Percentiles rank a stretch among this genome's conserved stretches.
phyloP scores from a whole-genome alignment of 1,284 basidiomycete genomes.

The Anthracocystis panici-leucophaei region DNA sequence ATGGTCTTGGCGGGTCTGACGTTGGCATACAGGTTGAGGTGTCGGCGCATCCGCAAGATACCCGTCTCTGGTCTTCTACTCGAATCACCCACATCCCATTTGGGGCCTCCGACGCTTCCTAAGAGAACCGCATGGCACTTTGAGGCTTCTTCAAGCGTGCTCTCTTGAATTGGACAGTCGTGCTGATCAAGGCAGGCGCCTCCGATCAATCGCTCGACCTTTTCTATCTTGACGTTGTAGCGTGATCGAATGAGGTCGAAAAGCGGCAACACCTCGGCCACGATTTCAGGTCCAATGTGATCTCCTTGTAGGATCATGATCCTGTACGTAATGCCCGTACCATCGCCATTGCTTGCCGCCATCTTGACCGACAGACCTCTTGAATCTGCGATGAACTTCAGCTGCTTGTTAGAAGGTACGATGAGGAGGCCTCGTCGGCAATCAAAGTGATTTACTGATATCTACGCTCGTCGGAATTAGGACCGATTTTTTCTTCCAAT shows the following conservation, averaged over 20 bases:
- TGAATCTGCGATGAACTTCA: not conserved
- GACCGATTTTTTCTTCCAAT: not conserved
- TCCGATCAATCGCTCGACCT: constrained; percentile 25
- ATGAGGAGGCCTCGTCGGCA: not conserved
- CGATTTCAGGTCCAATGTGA: constrained; percentile 95
- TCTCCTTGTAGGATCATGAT: constrained; percentile 91
- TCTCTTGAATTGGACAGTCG: constrained; percentile 71
- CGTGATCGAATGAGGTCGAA: constrained; percentile 79
- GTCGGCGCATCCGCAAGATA: constrained; percentile 87
- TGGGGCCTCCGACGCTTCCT: constrained; percentile 96
- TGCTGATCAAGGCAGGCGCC: constrained; percentile 40
- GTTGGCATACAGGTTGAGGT: constrained; percentile 93
- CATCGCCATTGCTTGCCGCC: constrained; percentile 2
- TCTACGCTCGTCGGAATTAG: constrained; percentile 9
- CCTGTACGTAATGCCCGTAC: constrained; percentile 70
- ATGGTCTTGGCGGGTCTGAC: constrained; percentile 95
- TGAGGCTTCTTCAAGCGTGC: constrained; percentile 83
- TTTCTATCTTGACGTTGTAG: constrained; percentile 77
- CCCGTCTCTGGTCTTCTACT: constrained; percentile 93
- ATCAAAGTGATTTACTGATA: not conserved
- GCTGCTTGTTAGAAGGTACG: not conserved
- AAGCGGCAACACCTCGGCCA: constrained; percentile 85
- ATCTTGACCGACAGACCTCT: constrained; percentile 8
- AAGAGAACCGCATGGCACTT: constrained; percentile 25
- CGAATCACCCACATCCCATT: constrained; percentile 83